These are phyloP conservation scores for Pterulicium gracile DNA, from an alignment of 1,284 basidiomycete species.

Conservation along the genomic window DNA sequence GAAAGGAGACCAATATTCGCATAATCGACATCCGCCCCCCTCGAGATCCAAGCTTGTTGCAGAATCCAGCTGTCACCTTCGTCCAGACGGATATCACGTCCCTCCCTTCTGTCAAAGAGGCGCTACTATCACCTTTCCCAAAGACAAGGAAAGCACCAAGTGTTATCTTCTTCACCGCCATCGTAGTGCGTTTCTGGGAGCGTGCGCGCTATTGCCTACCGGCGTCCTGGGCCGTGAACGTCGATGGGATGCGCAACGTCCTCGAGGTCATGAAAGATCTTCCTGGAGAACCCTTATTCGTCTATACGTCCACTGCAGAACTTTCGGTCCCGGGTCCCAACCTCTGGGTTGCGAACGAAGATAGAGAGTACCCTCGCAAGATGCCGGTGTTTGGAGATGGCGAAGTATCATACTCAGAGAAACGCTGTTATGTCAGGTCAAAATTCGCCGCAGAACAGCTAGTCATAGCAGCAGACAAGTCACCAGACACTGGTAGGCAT, in stretches of 20 bases:
- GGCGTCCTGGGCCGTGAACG: slow-evolving; percentile 20
- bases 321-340: slow-evolving; percentile 14
- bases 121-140: slow-evolving; percentile 16
- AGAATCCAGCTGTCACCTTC: slow-evolving; percentile 19
- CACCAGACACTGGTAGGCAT: slow-evolving; percentile 14
- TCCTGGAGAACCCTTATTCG: slow-evolving; percentile 14
- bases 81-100: slow-evolving; percentile 21
- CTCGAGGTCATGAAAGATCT: slow-evolving; percentile 18
- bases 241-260: slow-evolving; percentile 20
- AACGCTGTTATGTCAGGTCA: slow-evolving; percentile 20
- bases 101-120: slow-evolving; percentile 16
- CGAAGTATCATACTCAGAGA: too few species aligned
- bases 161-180: slow-evolving; percentile 23
- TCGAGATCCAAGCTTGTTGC: slow-evolving; percentile 11
- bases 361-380: too few species aligned
- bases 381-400: too few species aligned
- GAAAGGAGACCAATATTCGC: slow-evolving; percentile 22
- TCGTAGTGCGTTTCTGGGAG: slow-evolving; percentile 25
- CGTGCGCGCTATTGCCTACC: slow-evolving; percentile 20
- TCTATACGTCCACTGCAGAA: slow-evolving; percentile 22
- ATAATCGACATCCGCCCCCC: slow-evolving; percentile 23
- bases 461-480: slow-evolving; percentile 17
- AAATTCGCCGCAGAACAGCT: slow-evolving; percentile 22
- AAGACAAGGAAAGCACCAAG: slow-evolving; percentile 15
- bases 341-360: too few species aligned